Evolutionary conservation across 176 grass and related monocot genomes (phyloP), one percentile per base, ranked within the genome.

Genomic region (Lolium multiflorum): DNA sequence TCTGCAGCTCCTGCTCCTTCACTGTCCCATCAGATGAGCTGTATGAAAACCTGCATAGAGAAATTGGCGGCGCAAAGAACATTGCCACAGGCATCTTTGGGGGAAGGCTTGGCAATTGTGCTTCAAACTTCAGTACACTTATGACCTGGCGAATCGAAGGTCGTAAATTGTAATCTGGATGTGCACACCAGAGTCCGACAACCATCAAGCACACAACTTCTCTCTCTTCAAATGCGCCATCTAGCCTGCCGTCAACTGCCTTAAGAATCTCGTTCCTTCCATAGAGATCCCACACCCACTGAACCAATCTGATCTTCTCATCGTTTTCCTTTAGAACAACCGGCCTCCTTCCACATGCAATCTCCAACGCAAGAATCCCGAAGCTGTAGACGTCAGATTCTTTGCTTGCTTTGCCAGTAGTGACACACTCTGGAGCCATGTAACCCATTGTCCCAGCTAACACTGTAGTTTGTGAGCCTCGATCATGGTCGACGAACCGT

Each of bases 391-490:
- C 88, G 65, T 92, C 93, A 13, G 90, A 90, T 84, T 94, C 88
- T 86, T 92, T 94, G 79, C 90, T 90, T 78, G 93, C 90, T 73
- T 94, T 94, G 16, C 93, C 88, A 52, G 74, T 78, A 16, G 88
- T 92, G 46, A 94, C 74, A 2, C 90, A 90, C 62, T 90, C 93
- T 12, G 90, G 88, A 65, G 90, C 90, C 88, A 94, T 80, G 88
- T 94, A 94, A 59, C 90, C 90, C 93, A 92, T 90, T 20, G 93
- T 94, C 74, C 93, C 93, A 31, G 93, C 88, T 66, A 92, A 55
- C 18, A 94, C 82, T 46, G 90, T 94, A 39, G 93, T 92, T 52
- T 94, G 90, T 38, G 88, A 90, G 62, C 74, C 88, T 46, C 88
- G 50, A 46, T 88, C 90, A 18, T 94, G 93, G 69, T 94, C 93